Conservation (phyloP, 2,329 filamentous ascomycete species). For the Aspergillus tanneri region DNA sequence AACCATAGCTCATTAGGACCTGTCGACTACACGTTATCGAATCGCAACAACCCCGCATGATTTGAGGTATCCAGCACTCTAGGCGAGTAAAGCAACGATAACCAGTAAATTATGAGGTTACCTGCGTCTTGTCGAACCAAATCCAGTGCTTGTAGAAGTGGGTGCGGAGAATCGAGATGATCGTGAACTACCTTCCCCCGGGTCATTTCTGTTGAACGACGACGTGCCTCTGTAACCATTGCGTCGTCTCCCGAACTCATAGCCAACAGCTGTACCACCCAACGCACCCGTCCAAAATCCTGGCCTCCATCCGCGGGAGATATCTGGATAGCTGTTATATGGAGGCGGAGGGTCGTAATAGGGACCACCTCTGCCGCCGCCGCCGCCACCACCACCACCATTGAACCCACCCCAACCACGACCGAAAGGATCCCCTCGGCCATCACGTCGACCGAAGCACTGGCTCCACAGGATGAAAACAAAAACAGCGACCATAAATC, state of each 20-base stretch:
- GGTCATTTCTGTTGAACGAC: constrained; percentile 20
- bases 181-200: constrained; percentile 36
- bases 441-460: constrained; percentile 28
- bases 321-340: constrained; percentile 35
- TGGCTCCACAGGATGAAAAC: constrained; percentile 29
- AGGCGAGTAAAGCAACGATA: neutral
- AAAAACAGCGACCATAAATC: constrained; percentile 32
- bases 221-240: constrained; percentile 16
- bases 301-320: constrained; percentile 42
- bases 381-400: constrained; percentile 19
- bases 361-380: constrained; percentile 31
- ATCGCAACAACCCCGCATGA: no score
- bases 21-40: no score
- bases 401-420: constrained; percentile 35
- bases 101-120: constrained; percentile 18
- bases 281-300: constrained; percentile 50
- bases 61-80: no score
- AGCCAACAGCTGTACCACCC: constrained; percentile 44
- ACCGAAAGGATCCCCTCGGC: constrained; percentile 31
- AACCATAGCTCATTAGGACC: no score
- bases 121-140: constrained; percentile 46
- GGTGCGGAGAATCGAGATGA: constrained; percentile 34
- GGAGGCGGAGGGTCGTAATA: constrained; percentile 42
- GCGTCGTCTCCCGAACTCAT: constrained; percentile 38
- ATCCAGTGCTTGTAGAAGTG: constrained; percentile 42